A percentile compares a stretch with the other conserved stretches of the same genome.
phyloP scores from a whole-genome alignment of 306 rosid genomes.

The Delonix regia region DNA sequence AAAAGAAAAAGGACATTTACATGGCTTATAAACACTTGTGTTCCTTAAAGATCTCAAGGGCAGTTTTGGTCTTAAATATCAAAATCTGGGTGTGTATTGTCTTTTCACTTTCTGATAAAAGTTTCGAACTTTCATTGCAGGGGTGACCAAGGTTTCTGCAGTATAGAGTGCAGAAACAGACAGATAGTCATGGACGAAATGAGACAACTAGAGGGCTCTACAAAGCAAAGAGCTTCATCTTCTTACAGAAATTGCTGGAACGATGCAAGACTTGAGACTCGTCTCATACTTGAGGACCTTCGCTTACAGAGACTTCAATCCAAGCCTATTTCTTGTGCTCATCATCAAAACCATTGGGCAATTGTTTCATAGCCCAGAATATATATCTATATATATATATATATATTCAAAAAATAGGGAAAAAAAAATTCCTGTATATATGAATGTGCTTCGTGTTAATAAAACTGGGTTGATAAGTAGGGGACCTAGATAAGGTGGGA shows the following conservation, averaged over 20 bases:
- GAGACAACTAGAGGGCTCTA: background rate
- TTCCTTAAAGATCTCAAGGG: background rate
- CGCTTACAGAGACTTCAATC: slow-evolving; percentile 47
- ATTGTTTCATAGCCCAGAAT: slow-evolving; percentile 25
- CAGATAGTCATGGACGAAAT: slow-evolving; percentile 26
- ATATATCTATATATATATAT: too few relatives aligned
- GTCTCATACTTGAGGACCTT: slow-evolving; percentile 44
- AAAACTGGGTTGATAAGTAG: background rate
- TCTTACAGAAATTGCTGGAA: slow-evolving; percentile 35
- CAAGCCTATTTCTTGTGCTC: slow-evolving; percentile 18
- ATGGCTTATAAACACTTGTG: background rate
- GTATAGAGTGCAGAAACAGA: slow-evolving; percentile 27
- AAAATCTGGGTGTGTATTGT: background rate
- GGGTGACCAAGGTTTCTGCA: slow-evolving; percentile 31
- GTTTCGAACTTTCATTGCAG: background rate
- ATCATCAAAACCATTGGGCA: slow-evolving; percentile 20
- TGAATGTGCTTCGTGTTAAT: background rate
- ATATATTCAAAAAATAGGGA: too few relatives aligned
- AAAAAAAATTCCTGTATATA: too few relatives aligned
- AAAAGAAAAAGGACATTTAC: too few relatives aligned
- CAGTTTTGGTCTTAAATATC: background rate
- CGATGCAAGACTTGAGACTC: slow-evolving; percentile 42
- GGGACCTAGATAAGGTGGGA: slow-evolving; percentile 13
- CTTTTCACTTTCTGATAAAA: background rate
- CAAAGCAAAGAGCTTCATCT: background rate